These are phyloP conservation scores for Pisolithus thermaeus DNA, from an alignment of 1,284 basidiomycete species.

Conservation along the genomic window DNA sequence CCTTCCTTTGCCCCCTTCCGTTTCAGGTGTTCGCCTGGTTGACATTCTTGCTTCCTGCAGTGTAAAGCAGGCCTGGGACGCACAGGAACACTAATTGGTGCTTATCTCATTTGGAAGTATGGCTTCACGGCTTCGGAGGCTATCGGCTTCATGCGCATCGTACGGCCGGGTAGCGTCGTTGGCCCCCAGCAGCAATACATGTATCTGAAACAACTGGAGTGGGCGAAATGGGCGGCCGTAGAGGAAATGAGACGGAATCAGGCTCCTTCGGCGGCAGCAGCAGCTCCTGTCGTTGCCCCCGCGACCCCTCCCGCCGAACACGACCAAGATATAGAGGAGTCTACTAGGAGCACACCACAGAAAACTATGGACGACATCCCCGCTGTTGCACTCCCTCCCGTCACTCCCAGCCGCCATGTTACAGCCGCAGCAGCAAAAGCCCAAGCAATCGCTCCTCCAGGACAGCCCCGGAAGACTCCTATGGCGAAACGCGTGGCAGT, in stretches of 20 bases:
- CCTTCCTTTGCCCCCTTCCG: constrained; percentile 11
- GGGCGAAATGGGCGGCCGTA: constrained; percentile 87
- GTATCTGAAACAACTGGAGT: constrained; percentile 93
- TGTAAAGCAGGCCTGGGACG: constrained; percentile 93
- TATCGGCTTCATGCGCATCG: constrained; percentile 97
- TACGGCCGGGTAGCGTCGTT: constrained; percentile 93
- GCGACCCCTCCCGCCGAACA: constrained; percentile 73
- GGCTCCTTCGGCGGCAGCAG: constrained; percentile 35
- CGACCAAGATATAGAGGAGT: constrained; percentile 49
- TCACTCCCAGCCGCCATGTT: constrained; percentile 73
- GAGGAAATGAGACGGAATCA: constrained; percentile 63
- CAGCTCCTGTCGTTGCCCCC: constrained; percentile 57
- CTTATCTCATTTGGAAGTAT: constrained; percentile 98
- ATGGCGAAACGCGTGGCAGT: constrained; percentile 62
- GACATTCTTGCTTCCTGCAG: constrained; percentile 32
- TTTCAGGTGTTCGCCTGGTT: not conserved
- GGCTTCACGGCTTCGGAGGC: constrained; percentile 98
- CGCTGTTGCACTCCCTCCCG: constrained; percentile 50
- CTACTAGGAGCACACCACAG: constrained; percentile 33
- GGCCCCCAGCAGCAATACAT: constrained; percentile 94
- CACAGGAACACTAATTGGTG: constrained; percentile 93
- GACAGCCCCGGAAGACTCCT: constrained; percentile 83
- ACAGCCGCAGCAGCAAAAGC: constrained; percentile 63
- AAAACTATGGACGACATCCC: constrained; percentile 25
- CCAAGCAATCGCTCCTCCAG: constrained; percentile 64